A percentile compares a stretch with the other conserved stretches of the same genome.
phyloP scores from a whole-genome alignment of 1,139 yeast species.

The Meyerozyma carpophila region DNA sequence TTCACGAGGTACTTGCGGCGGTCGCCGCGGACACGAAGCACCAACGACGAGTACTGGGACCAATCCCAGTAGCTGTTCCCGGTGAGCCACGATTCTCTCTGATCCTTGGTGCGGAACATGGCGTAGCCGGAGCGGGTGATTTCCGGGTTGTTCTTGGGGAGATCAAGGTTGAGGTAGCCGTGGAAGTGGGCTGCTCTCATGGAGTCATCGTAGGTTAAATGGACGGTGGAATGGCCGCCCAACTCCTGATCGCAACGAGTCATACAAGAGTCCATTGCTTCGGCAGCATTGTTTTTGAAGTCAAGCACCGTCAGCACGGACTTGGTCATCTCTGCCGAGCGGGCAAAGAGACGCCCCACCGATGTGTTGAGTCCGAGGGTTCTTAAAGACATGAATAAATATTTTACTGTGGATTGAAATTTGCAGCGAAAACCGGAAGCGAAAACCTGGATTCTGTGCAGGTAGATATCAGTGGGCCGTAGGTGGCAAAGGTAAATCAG shows the following conservation, averaged over 20 bases:
- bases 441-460: not conserved
- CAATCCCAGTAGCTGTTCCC: conserved; percentile 58
- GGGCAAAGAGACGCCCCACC: conserved; percentile 32
- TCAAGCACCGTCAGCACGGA: conserved; percentile 46
- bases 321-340: conserved; percentile 23
- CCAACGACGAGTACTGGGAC: conserved; percentile 53
- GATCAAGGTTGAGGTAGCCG: conserved; percentile 68
- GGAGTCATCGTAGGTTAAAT: conserved; percentile 36
- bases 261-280: conserved; percentile 41
- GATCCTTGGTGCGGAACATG: conserved; percentile 76
- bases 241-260: conserved; percentile 68
- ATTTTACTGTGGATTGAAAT: not conserved
- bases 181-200: conserved; percentile 51
- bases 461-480: not conserved
- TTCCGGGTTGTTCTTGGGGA: conserved; percentile 67
- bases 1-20: conserved; percentile 72
- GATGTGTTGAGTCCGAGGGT: conserved; percentile 37
- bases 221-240: conserved; percentile 72
- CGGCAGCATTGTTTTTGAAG: conserved; percentile 43
- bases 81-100: conserved; percentile 43
- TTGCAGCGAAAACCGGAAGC: not conserved
- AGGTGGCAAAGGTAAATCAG: not conserved
- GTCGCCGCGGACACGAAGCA: conserved; percentile 70
- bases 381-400: conserved; percentile 34
- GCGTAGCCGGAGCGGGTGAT: conserved; percentile 77